Evolutionary conservation across 129 eudicot species (phyloP).

Genomic region (Flaveria trinervia): DNA sequence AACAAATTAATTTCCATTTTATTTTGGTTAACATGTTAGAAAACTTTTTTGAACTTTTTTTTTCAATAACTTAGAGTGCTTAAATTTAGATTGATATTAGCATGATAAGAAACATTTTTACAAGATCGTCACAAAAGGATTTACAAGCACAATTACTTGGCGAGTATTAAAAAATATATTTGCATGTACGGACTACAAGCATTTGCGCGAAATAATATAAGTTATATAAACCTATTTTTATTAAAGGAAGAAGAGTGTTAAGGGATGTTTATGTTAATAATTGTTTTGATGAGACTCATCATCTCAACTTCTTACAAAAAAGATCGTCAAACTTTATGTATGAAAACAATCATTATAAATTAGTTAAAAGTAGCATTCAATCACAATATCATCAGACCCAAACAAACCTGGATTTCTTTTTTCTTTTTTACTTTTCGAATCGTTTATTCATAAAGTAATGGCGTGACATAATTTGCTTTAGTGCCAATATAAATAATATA

Average conservation of each 20-base stretch:
- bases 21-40: neutral
- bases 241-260: neutral
- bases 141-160: no score
- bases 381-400: slow-evolving; percentile 30
- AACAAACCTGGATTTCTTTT: slow-evolving; percentile 1
- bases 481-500: neutral
- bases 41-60: no score
- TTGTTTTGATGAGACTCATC: slow-evolving; percentile 34
- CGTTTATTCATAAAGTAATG: slow-evolving; percentile 1
- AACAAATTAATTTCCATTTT: neutral
- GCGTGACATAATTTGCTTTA: slow-evolving; percentile 15
- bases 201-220: no score
- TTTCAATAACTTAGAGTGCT: no score
- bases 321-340: slow-evolving; percentile 40
- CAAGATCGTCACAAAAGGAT: no score
- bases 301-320: slow-evolving; percentile 33
- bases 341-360: slow-evolving; percentile 4
- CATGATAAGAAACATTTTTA: no score
- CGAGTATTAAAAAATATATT: no score
- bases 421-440: neutral
- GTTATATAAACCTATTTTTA: neutral
- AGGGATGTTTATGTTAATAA: slow-evolving; percentile 11
- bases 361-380: slow-evolving; percentile 19
- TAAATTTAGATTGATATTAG: no score
- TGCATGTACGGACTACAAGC: no score